Percentiles rank a stretch among this genome's conserved stretches.
These are phyloP conservation scores for Sporothrix pseudoabietina DNA, from an alignment of 2,329 filamentous ascomycete species.

Conservation along the genomic window DNA sequence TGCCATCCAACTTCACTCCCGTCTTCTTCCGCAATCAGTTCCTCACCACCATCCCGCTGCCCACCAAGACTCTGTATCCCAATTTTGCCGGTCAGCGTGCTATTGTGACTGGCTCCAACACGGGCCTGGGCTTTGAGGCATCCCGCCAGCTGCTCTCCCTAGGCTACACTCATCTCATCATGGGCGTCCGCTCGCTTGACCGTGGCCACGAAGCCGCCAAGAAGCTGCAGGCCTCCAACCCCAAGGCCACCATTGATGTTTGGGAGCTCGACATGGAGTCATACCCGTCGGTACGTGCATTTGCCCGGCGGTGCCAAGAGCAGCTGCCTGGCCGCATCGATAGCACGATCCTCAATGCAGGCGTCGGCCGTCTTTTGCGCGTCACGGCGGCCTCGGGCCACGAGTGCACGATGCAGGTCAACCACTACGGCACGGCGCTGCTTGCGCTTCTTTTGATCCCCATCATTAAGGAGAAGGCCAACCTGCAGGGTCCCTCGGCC, in stretches of 20 bases:
- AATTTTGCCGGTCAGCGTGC: constrained; percentile 10
- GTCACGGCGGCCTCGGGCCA: constrained; percentile 35
- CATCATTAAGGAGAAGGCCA: constrained; percentile 40
- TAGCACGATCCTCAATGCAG: constrained; percentile 30
- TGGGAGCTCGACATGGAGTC: constrained; percentile 47
- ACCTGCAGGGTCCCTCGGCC: background rate
- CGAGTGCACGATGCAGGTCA: constrained; percentile 42
- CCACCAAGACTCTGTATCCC: constrained; percentile 24
- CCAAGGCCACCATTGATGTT: constrained; percentile 39
- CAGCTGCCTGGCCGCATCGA: constrained; percentile 24
- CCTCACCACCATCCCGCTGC: constrained; percentile 27
- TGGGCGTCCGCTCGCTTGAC: constrained; percentile 32
- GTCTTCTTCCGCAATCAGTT: constrained; percentile 32
- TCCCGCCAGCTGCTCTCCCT: constrained; percentile 33
- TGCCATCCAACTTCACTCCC: constrained; percentile 17
- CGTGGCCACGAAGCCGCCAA: constrained; percentile 29
- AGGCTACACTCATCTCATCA: constrained; percentile 30
- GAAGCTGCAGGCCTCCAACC: constrained; percentile 27
- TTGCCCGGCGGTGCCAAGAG: constrained; percentile 36
- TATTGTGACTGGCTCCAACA: constrained; percentile 33
- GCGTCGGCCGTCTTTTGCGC: background rate
- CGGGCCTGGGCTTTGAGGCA: constrained; percentile 33
- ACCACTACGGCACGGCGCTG: constrained; percentile 40
- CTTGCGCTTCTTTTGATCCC: constrained; percentile 50
- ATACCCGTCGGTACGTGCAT: constrained; percentile 41